Conservation (phyloP, 2,329 filamentous ascomycete species). For the Clonostachys byssicola region DNA sequence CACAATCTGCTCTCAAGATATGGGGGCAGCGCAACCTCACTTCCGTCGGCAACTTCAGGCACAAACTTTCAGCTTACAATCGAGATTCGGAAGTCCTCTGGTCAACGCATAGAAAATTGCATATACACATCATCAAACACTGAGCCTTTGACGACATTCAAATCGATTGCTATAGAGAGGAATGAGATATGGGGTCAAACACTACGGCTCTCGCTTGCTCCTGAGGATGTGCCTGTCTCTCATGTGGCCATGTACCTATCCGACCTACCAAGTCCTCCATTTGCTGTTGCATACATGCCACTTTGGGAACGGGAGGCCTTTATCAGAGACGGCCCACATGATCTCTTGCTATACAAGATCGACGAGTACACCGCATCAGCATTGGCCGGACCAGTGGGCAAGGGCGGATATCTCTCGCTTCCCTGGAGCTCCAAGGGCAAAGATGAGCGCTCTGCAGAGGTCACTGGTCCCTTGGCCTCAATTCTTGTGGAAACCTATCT, state of each 20-base stretch:
- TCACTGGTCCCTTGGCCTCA: conserved; percentile 76
- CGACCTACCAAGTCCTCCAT: conserved; percentile 81
- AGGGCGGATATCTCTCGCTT: conserved; percentile 80
- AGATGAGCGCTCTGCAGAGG: conserved; percentile 65
- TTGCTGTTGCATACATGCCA: conserved; percentile 89
- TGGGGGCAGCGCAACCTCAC: conserved; percentile 69
- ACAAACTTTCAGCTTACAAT: conserved; percentile 82
- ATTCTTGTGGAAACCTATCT: conserved; percentile 79
- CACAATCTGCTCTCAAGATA: conserved; percentile 67
- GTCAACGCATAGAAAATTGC: conserved; percentile 81
- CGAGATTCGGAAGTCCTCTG: conserved; percentile 76
- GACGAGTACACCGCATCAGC: conserved; percentile 81
- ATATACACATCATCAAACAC: conserved; percentile 85
- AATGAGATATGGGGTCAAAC: conserved; percentile 87
- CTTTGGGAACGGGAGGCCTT: conserved; percentile 93
- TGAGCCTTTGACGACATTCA: conserved; percentile 77
- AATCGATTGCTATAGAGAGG: conserved; percentile 74
- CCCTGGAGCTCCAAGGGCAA: conserved; percentile 72
- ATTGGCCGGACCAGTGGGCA: conserved; percentile 58
- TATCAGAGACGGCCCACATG: conserved; percentile 78
- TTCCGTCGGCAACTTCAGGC: conserved; percentile 57
- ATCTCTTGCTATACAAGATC: conserved; percentile 79
- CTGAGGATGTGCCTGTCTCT: conserved; percentile 74
- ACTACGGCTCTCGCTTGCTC: conserved; percentile 72
- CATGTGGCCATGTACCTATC: conserved; percentile 89